A percentile compares a stretch with the other conserved stretches of the same genome.
Conservation (phyloP, 768 basidiomycete genomes). For the Boletus fagicola region DNA sequence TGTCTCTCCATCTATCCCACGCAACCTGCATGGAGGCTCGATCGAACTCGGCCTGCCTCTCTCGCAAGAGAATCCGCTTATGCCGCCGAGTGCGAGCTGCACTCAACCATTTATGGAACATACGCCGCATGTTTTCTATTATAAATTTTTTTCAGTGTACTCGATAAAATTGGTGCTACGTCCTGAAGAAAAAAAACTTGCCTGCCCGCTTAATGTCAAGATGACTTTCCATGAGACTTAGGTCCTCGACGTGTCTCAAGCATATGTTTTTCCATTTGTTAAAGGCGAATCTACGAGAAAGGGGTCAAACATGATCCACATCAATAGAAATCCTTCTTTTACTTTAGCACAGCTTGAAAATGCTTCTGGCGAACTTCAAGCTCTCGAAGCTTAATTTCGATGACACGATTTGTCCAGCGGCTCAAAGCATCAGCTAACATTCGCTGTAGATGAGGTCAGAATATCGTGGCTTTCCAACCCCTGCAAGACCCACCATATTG, state of each 20-base stretch:
- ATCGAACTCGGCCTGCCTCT: constrained; percentile 63
- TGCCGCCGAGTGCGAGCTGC: constrained; percentile 60
- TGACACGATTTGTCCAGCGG: constrained; percentile 71
- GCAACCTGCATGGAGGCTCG: constrained; percentile 47
- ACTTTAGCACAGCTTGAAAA: constrained; percentile 40
- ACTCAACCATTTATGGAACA: constrained; percentile 69
- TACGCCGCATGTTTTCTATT: constrained; percentile 66
- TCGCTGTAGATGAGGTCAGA: constrained; percentile 41
- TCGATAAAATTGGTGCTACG: not conserved
- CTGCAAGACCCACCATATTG: constrained; percentile 37
- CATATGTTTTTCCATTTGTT: constrained; percentile 66
- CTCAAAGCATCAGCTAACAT: constrained; percentile 46
- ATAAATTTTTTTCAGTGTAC: constrained; percentile 1
- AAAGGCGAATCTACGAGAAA: constrained; percentile 49
- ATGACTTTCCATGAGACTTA: constrained; percentile 83
- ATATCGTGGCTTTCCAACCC: not conserved
- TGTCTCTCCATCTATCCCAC: constrained; percentile 83
- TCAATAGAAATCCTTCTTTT: constrained; percentile 6
- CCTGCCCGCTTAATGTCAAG: constrained; percentile 80
- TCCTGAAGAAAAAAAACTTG: constrained; percentile 25
- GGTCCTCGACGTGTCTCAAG: constrained; percentile 63
- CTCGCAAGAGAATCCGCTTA: constrained; percentile 55
- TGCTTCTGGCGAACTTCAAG: constrained; percentile 56
- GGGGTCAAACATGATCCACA: constrained; percentile 19
- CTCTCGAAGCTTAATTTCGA: constrained; percentile 71